Percentiles rank a stretch among this genome's conserved stretches.
Evolutionary conservation across 164 flowering plant species (phyloP).

Genomic region (Macadamia integrifolia): DNA sequence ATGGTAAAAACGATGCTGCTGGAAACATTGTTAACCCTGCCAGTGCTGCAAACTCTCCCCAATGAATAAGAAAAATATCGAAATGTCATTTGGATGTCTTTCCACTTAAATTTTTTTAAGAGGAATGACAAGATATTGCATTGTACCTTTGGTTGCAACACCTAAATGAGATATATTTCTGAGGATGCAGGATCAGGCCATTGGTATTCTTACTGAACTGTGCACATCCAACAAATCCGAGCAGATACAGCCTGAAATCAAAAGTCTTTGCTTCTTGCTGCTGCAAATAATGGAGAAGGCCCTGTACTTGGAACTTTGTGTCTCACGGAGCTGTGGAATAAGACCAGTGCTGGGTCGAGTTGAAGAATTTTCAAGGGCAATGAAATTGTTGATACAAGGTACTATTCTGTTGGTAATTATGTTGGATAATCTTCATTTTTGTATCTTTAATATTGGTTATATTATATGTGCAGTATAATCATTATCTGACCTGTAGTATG

Average conservation of each 20-base stretch:
- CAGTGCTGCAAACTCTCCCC: background rate
- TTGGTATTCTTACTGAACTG: conserved; percentile 62
- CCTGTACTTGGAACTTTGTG: conserved; percentile 76
- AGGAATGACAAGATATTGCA: background rate
- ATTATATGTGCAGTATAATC: background rate
- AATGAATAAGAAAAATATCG: background rate
- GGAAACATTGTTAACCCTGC: no score
- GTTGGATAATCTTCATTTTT: background rate
- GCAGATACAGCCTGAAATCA: conserved; percentile 31
- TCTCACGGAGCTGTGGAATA: conserved; percentile 78
- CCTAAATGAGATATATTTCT: background rate
- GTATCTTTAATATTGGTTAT: background rate
- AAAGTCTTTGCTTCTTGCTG: conserved; percentile 48
- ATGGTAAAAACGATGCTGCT: no score
- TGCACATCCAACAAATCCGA: conserved; percentile 46
- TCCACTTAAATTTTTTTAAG: no score
- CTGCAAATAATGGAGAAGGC: conserved; percentile 76
- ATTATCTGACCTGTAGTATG: background rate
- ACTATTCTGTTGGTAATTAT: background rate
- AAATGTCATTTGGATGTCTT: background rate
- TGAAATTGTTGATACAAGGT: conserved; percentile 62
- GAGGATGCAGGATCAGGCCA: conserved; percentile 69
- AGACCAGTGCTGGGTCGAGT: conserved; percentile 78
- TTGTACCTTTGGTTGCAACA: background rate
- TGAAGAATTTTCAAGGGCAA: conserved; percentile 78